Conservation (phyloP, 805 yeast species). For the Metschnikowia baotianmanensis region DNA sequence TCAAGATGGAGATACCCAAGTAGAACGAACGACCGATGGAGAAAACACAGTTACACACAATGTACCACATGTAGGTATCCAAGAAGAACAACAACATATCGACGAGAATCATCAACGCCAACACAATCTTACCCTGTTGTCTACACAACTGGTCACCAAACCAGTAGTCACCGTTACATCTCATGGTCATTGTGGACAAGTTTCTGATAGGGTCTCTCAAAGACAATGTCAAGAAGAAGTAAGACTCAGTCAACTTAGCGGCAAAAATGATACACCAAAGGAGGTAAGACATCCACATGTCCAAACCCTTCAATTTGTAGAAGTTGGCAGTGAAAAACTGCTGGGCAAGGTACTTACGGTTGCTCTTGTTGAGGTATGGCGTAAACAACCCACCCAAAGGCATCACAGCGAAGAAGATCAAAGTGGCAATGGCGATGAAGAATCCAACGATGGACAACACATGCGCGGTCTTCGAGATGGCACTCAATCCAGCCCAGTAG, state of each 20-base stretch:
- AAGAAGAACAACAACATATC: constrained; percentile 94
- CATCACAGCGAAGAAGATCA: constrained; percentile 86
- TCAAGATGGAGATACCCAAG: constrained; percentile 96
- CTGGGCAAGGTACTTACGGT: constrained; percentile 87
- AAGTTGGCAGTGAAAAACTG: constrained; percentile 95
- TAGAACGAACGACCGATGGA: constrained; percentile 98
- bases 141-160: constrained; percentile 71
- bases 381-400: constrained; percentile 97
- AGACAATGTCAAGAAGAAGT: constrained; percentile 72
- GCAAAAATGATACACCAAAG: constrained; percentile 87
- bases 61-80: constrained; percentile 99
- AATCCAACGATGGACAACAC: constrained; percentile 84
- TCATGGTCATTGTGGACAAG: constrained; percentile 78
- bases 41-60: constrained; percentile 89
- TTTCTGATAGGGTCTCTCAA: constrained; percentile 89
- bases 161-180: constrained; percentile 96
- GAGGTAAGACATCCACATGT: constrained; percentile 94
- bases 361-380: constrained; percentile 79
- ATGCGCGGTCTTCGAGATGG: constrained; percentile 67
- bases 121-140: constrained; percentile 83
- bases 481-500: constrained; percentile 69
- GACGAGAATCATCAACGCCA: constrained; percentile 90
- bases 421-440: constrained; percentile 81
- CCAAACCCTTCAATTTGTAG: constrained; percentile 76
- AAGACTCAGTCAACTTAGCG: constrained; percentile 82